Conservation (phyloP, 2,329 filamentous ascomycete genomes). For the Phialophora macrospora region DNA sequence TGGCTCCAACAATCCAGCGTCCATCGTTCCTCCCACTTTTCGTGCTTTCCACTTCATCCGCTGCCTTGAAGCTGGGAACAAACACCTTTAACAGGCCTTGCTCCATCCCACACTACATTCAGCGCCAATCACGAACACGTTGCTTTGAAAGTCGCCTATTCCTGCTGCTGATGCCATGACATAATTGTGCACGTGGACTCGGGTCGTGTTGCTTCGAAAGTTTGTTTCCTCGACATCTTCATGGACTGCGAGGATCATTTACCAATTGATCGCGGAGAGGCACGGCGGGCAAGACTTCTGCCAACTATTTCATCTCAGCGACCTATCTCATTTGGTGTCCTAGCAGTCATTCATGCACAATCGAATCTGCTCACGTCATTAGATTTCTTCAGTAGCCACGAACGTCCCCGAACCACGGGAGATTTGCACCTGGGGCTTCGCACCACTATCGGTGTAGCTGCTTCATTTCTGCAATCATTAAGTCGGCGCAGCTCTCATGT, state of each 20-base stretch:
- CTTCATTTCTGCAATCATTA: neutral
- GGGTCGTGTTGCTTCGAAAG: neutral
- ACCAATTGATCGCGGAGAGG: neutral
- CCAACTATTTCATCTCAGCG: neutral
- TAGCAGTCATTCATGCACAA: neutral
- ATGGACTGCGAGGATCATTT: neutral
- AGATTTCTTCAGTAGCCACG: neutral
- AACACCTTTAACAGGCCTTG: neutral
- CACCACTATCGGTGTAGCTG: neutral
- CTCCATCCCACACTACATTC: conserved; percentile 1
- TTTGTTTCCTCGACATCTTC: neutral
- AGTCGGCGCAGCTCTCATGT: neutral
- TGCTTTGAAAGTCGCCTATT: conserved; percentile 9
- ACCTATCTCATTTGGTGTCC: too few relatives aligned
- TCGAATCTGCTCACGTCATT: neutral
- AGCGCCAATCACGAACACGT: conserved; percentile 3
- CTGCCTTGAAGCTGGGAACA: conserved; percentile 21
- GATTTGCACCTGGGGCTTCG: neutral
- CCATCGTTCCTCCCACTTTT: neutral
- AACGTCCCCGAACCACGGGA: neutral
- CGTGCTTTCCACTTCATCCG: conserved; percentile 5
- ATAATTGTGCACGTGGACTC: neutral
- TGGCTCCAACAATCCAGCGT: neutral
- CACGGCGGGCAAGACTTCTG: neutral
- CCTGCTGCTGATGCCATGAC: neutral